Percentiles rank a stretch among this genome's conserved stretches.
These are phyloP conservation scores for Nigrospora osmanthi DNA, from an alignment of 2,329 filamentous ascomycete species.

Conservation along the genomic window DNA sequence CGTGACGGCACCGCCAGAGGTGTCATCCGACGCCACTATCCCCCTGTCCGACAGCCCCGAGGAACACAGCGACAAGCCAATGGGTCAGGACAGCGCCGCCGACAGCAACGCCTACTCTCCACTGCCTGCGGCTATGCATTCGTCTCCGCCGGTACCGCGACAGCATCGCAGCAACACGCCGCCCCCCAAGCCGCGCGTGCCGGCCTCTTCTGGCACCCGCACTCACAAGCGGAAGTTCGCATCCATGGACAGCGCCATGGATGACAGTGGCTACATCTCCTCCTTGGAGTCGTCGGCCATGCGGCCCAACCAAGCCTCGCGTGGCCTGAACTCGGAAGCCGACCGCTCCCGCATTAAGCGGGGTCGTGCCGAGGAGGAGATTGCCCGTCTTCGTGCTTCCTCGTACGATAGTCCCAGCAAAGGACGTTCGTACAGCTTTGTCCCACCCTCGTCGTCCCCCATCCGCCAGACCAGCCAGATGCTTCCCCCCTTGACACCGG, in stretches of 20 bases:
- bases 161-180: constrained; percentile 64
- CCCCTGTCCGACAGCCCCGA: constrained; percentile 60
- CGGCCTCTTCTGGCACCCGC: constrained; percentile 55
- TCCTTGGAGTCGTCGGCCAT: constrained; percentile 87
- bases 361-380: constrained; percentile 90
- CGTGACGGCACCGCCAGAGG: constrained; percentile 37
- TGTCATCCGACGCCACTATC: constrained; percentile 73
- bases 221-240: constrained; percentile 70
- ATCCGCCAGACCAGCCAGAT: constrained; percentile 54
- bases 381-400: constrained; percentile 83
- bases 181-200: constrained; percentile 56
- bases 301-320: constrained; percentile 57
- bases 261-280: constrained; percentile 94
- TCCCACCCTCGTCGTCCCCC: constrained; percentile 60
- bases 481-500: constrained; percentile 73
- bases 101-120: constrained; percentile 61
- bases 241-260: constrained; percentile 52
- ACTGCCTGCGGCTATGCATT: constrained; percentile 65
- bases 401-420: constrained; percentile 89
- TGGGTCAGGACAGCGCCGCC: constrained; percentile 9
- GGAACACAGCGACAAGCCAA: constrained; percentile 35
- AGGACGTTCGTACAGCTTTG: constrained; percentile 43
- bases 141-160: constrained; percentile 76
- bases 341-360: constrained; percentile 77
- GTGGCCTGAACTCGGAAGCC: constrained; percentile 68